Conservation (phyloP, 73 alveolate species). For the Tetrahymena borealis region DNA sequence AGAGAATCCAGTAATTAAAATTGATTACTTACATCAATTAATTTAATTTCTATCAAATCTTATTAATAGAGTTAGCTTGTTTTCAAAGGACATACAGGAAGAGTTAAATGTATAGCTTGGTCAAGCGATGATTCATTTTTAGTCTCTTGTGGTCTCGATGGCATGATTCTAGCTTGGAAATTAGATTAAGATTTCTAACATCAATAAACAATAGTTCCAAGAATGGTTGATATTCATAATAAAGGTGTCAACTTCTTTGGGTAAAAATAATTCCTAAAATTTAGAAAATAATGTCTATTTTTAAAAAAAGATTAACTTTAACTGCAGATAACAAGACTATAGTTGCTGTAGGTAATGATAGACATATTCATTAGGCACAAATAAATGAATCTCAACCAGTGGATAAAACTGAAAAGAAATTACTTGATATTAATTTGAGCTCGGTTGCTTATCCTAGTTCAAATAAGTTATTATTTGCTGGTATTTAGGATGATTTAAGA, state of each 20-base stretch:
- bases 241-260: constrained; percentile 61
- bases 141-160: constrained; percentile 91
- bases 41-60: background rate
- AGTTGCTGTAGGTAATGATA: constrained; percentile 77
- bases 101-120: constrained; percentile 87
- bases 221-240: constrained; percentile 50
- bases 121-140: constrained; percentile 87
- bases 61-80: constrained; percentile 30
- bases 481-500: constrained; percentile 81
- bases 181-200: constrained; percentile 41
- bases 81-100: constrained; percentile 64
- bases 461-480: constrained; percentile 82
- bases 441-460: constrained; percentile 80
- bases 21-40: background rate
- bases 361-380: constrained; percentile 50
- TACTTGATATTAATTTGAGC: constrained; percentile 60
- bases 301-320: constrained; percentile 11
- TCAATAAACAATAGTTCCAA: constrained; percentile 30
- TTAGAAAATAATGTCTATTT: background rate
- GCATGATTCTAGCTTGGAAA: constrained; percentile 70
- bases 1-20: constrained; percentile 71
- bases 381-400: constrained; percentile 32
- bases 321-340: constrained; percentile 27
- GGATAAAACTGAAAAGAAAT: constrained; percentile 16
- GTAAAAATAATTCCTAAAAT: background rate